Percentiles rank a stretch among this genome's conserved stretches.
phyloP scores from a whole-genome alignment of 2,329 filamentous ascomycete genomes.

The Venturia aucupariae region DNA sequence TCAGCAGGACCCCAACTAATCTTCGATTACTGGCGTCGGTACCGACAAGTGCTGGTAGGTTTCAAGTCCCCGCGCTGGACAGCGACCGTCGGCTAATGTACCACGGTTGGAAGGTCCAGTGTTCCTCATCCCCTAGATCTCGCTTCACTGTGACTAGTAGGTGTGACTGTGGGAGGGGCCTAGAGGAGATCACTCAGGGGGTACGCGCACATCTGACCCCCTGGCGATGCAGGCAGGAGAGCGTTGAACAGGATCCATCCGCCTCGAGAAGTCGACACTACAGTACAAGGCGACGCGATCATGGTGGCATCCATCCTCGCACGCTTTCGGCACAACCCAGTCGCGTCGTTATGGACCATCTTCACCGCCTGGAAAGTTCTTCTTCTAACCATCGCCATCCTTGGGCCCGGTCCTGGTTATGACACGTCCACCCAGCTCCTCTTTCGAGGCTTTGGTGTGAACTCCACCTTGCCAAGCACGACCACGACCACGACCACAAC shows the following conservation, averaged over 20 bases:
- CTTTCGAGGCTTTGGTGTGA: constrained; percentile 2
- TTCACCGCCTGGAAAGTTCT: constrained; percentile 60
- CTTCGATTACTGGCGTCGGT: background rate
- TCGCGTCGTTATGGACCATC: constrained; percentile 21
- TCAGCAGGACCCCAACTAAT: background rate
- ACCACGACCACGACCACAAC: background rate
- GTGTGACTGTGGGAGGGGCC: no score
- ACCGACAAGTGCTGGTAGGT: background rate
- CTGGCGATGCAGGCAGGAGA: constrained; percentile 1
- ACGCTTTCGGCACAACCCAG: background rate
- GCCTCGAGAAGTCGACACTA: background rate
- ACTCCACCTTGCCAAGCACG: constrained; percentile 16
- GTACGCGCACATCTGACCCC: background rate
- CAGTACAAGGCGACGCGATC: background rate
- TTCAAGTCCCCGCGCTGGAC: background rate
- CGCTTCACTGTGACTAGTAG: background rate
- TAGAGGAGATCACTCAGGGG: background rate
- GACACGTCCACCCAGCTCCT: constrained; percentile 62
- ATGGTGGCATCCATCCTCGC: background rate
- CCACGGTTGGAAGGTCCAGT: background rate
- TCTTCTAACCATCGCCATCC: constrained; percentile 51
- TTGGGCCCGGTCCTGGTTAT: constrained; percentile 55
- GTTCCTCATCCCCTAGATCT: background rate
- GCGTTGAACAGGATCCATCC: background rate
- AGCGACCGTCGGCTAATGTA: background rate